Conservation (phyloP, 768 basidiomycete species). For the Russula sp. region DNA sequence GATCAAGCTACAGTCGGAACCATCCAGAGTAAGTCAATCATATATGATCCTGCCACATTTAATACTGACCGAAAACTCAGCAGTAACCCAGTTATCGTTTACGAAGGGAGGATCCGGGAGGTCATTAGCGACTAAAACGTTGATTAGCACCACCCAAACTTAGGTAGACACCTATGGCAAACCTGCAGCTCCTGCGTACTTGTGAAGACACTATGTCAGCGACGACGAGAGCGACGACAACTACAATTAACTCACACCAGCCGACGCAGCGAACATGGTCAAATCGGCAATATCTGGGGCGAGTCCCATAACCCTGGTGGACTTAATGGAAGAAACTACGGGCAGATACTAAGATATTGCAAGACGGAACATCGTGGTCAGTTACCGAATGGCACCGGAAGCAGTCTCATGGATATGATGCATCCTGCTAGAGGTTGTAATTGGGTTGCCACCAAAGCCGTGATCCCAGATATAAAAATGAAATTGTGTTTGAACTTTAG, state of each 20-base stretch:
- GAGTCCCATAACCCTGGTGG: conserved; percentile 14
- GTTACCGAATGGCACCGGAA: conserved; percentile 32
- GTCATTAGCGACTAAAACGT: conserved; percentile 40
- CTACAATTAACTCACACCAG: conserved; percentile 28
- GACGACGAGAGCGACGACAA: conserved; percentile 28
- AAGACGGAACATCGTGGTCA: not conserved
- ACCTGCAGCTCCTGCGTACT: conserved; percentile 23
- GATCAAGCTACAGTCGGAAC: conserved; percentile 36
- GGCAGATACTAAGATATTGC: not conserved
- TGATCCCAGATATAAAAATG: conserved; percentile 47
- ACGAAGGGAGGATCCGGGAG: conserved; percentile 41
- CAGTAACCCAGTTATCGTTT: too few relatives aligned
- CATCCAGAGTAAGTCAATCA: not conserved
- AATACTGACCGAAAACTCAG: too few relatives aligned
- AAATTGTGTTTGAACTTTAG: conserved; percentile 49
- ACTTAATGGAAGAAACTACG: conserved; percentile 13
- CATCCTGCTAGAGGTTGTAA: conserved; percentile 54
- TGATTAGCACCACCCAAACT: conserved; percentile 32
- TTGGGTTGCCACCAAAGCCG: conserved; percentile 39
- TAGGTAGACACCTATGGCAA: not conserved
- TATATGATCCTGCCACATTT: not conserved
- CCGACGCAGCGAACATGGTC: conserved; percentile 14
- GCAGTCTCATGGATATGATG: conserved; percentile 29
- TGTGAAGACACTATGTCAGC: not conserved
- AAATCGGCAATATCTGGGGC: conserved; percentile 9